A percentile compares a stretch with the other conserved stretches of the same genome.
Conservation (phyloP, 306 rosid genomes). For the Prinsepia uniflora region DNA sequence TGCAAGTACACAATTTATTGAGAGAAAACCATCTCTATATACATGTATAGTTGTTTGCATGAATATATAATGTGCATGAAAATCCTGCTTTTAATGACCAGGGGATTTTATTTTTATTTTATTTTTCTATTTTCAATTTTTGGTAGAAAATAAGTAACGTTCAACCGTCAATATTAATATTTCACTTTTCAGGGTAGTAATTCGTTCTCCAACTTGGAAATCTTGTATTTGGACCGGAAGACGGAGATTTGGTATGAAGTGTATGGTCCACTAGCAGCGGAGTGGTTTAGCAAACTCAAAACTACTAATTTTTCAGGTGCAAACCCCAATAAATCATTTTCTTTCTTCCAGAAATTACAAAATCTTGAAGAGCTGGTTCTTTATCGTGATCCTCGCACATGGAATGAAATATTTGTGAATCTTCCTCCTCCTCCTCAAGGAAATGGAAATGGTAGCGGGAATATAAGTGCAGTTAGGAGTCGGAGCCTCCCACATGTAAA, state of each 20-base stretch:
- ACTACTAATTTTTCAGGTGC: accelerated
- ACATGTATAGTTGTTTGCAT: too few relatives aligned
- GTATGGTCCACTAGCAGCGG: background rate
- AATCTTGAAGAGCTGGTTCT: background rate
- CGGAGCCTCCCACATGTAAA: background rate
- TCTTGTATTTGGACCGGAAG: background rate
- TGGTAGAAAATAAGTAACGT: background rate
- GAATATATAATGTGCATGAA: too few relatives aligned
- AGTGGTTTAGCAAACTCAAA: background rate
- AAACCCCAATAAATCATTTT: background rate
- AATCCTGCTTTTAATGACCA: too few relatives aligned
- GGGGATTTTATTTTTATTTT: too few relatives aligned
- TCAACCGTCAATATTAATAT: background rate
- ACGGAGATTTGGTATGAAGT: background rate
- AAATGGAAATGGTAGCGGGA: background rate
- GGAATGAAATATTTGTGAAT: background rate
- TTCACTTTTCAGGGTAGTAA: background rate
- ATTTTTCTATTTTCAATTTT: too few relatives aligned
- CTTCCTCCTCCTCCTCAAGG: background rate
- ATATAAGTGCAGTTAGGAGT: background rate
- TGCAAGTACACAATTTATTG: background rate
- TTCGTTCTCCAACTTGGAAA: background rate
- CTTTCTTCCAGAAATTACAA: background rate
- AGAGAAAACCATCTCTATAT: too few relatives aligned
- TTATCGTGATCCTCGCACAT: accelerated